Evolutionary conservation across 1,284 basidiomycete genomes (phyloP), one percentile per base, ranked within the genome.

Genomic region (Mycena citricolor): DNA sequence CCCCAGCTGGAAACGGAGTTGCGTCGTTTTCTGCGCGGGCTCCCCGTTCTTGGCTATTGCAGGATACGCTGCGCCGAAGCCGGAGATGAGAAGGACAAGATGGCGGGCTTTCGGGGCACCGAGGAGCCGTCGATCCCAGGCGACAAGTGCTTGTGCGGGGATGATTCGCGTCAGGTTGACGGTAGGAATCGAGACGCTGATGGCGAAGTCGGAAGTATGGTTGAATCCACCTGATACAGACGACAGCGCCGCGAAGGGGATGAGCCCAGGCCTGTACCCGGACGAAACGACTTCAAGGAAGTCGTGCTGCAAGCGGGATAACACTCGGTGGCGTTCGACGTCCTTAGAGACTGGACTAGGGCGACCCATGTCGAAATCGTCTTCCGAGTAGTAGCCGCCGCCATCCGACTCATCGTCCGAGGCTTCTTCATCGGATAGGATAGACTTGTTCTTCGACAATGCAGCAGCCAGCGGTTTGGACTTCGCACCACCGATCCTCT

Each of bases 151-250:
- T 34, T 50, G 52, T 24, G 49, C 48, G 23, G 52, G 52, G 22
- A 54, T 45, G 21, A 44, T 49, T 10, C 23, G 3, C 6, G 49
- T 48, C 13, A 54, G 47, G 13, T 8, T n/a, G 14, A 51, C 52
- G 11, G 33, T 31, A 8, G 52, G 67, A 55, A 81, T 80, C 80
- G 80, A 83, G 21, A 80, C 79, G 62, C 79, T 73, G 30, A 83
- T 60, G 2, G 77, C 79, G 28, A 41, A 44, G 28, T 51, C 49
- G 73, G 73, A 5, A 77, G 67, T 11, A 75, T 68, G 16, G 80
- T 75, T 34, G 61, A 67, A 20, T 70, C 56, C 7, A 72, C 65
- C 35, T n/a, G 40, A 25, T 2, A 26, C 25, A 5, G n/a, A 81
- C 65, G 7, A 57, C 62, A 42, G 73, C 58, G 33, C 76, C 67